These are phyloP conservation scores for Fraxinus greggii DNA, from an alignment of 305 asterid genomes.

Conservation along the genomic window DNA sequence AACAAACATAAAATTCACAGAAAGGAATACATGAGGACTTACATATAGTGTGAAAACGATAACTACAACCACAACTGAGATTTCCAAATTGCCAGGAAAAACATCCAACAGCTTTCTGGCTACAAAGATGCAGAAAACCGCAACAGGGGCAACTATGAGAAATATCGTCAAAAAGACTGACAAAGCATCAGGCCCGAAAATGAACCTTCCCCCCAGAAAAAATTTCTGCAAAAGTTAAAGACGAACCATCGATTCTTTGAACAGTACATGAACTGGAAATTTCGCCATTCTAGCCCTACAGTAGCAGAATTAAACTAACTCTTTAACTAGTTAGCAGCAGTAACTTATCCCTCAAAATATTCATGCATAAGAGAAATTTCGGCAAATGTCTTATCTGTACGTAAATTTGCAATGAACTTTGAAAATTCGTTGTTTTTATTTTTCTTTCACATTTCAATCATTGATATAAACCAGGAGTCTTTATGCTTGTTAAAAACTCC, in stretches of 20 bases:
- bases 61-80: conserved; percentile 48
- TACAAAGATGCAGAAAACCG: conserved; percentile 64
- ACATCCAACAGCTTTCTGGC: conserved; percentile 63
- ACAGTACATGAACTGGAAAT: conserved; percentile 12
- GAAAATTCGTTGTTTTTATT: neutral
- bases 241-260: conserved; percentile 8
- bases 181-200: conserved; percentile 78
- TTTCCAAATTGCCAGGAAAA: conserved; percentile 64
- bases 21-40: conserved; percentile 28
- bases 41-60: conserved; percentile 64
- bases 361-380: neutral
- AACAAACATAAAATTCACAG: neutral
- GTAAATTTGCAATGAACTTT: neutral
- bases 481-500: neutral
- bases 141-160: conserved; percentile 71
- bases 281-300: neutral
- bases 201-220: conserved; percentile 63
- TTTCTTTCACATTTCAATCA: neutral
- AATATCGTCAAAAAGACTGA: conserved; percentile 55
- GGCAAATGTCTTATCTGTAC: neutral
- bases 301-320: neutral
- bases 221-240: conserved; percentile 59
- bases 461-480: neutral
- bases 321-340: neutral
- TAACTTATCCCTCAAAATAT: neutral